These are phyloP conservation scores for Haberlea rhodopensis DNA, from an alignment of 257 asterid species.

Conservation along the genomic window DNA sequence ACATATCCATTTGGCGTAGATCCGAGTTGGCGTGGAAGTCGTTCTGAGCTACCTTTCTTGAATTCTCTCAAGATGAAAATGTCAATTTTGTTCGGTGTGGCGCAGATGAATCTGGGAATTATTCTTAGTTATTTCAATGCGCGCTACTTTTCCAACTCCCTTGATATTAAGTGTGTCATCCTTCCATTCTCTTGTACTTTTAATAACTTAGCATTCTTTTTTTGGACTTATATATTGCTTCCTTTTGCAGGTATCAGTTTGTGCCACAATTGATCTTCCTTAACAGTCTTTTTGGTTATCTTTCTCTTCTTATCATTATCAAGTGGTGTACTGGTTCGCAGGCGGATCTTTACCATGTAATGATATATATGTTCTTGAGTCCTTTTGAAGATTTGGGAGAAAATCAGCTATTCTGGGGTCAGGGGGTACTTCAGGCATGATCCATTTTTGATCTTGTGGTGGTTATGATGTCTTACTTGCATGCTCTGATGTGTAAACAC, in stretches of 20 bases:
- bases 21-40: constrained; percentile 97
- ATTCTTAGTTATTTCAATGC: constrained; percentile 81
- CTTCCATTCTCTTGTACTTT: constrained; percentile 17
- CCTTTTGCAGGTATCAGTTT: constrained; percentile 74
- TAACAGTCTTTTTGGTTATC: constrained; percentile 91
- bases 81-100: constrained; percentile 86
- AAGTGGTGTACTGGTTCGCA: constrained; percentile 95
- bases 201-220: constrained; percentile 15
- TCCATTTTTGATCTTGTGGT: constrained; percentile 20
- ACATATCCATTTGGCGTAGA: constrained; percentile 95
- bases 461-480: constrained; percentile 13
- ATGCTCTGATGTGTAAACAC: neutral
- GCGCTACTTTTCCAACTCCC: constrained; percentile 55
- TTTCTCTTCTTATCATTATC: constrained; percentile 69
- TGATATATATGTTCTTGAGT: constrained; percentile 96
- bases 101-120: constrained; percentile 92
- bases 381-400: constrained; percentile 88
- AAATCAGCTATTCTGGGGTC: constrained; percentile 84
- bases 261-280: constrained; percentile 89
- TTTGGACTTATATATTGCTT: constrained; percentile 28
- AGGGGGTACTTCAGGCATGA: constrained; percentile 75
- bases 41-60: constrained; percentile 90
- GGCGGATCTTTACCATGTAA: constrained; percentile 93
- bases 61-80: constrained; percentile 94
- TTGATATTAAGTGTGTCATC: constrained; percentile 65